phyloP scores from a whole-genome alignment of 768 basidiomycete species.

The Hebeloma cylindrosporum region DNA sequence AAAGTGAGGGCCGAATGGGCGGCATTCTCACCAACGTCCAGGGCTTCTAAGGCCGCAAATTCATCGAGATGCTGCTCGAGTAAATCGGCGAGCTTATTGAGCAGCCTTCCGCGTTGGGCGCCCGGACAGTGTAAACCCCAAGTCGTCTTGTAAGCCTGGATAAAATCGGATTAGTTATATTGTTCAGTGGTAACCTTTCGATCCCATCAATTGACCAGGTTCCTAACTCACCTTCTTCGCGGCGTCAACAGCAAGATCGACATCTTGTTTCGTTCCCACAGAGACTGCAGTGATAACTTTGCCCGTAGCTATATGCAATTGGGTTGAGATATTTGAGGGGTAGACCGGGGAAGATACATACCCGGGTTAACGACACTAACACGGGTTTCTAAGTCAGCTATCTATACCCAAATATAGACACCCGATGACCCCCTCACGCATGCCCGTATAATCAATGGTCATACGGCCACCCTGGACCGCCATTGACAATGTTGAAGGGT shows the following conservation, averaged over 20 bases:
- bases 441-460: too few relatives aligned
- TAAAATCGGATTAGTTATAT: neutral
- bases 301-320: constrained; percentile 49
- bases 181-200: too few relatives aligned
- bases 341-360: constrained; percentile 15
- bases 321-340: constrained; percentile 7
- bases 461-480: too few relatives aligned
- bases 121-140: constrained; percentile 69
- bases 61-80: constrained; percentile 62
- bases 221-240: constrained; percentile 50
- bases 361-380: constrained; percentile 56
- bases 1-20: neutral
- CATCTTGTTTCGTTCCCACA: constrained; percentile 63
- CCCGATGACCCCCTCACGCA: too few relatives aligned
- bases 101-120: constrained; percentile 46
- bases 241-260: constrained; percentile 69
- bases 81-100: constrained; percentile 62
- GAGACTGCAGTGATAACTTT: constrained; percentile 54
- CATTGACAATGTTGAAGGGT: too few relatives aligned
- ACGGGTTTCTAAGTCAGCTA: neutral
- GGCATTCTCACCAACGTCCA: constrained; percentile 53
- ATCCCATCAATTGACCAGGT: too few relatives aligned
- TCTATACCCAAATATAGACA: constrained; percentile 9
- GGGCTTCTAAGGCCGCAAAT: constrained; percentile 68
- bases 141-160: constrained; percentile 42